Base-by-base conservation (phyloP, 768 basidiomycete species). In the Russula sp. region DNA sequence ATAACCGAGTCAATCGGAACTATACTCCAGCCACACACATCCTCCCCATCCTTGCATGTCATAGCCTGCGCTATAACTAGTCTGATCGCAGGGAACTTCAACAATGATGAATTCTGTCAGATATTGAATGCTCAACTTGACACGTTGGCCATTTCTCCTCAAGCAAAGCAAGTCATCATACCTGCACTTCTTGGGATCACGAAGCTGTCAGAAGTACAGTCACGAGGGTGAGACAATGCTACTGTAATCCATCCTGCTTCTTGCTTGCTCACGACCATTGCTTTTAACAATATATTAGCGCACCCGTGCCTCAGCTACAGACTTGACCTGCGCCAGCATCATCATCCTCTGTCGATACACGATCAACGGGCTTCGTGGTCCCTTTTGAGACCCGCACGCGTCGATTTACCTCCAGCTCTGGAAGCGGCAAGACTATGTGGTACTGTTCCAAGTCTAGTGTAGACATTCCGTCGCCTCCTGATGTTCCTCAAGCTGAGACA, bases 101-200 rank as follows among this genome's bases (percentile, higher is more conserved):
- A 36, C 2, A 16, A 25, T 2, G 45, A 36, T 10, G 46, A n/a
- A 22, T 18, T 57, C n/a, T 3, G 16, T 14, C 20, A 38, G 16
- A 18, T 50, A 51, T 45, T 59, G 48, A 38, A 36, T 38, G 45
- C 34, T 8, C 45, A 56, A 22, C 56, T 56, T 10, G 35, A 56
- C 45, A 10, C 45, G 7, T 47, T 56, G 45, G 56, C 56, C 22
- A 56, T 56, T 47, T 56, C 56, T 6, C 35, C 55, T 46, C 55
- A 56, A 13, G 43, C 43, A 35, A 56, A 56, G 34, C 55, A 56
- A 34, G 20, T 5, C 18, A 46, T 56, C 10, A 16, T 56, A 7
- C 43, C 34, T 7, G 34, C 20, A 0, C 55, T 56, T 16, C 20
- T 56, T 13, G 20, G 55, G 1, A 56, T 56, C 7, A 6, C 42